A percentile compares a stretch with the other conserved stretches of the same genome.
These are phyloP conservation scores for Neocallimastix lanati DNA, from an alignment of 192 early-diverging fungal species.

Conservation along the genomic window DNA sequence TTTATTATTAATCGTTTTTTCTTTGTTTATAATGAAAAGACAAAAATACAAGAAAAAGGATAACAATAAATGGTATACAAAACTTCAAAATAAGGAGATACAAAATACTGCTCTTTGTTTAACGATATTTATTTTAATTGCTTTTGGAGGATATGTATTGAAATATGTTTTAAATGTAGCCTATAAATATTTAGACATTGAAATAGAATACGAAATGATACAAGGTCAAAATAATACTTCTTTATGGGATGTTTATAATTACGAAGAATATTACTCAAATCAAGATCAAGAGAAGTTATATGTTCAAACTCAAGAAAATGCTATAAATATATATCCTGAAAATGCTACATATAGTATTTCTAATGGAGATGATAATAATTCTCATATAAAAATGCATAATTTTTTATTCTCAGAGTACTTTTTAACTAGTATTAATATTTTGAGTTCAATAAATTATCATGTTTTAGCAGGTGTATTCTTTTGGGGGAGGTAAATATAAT, in stretches of 20 bases:
- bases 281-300: not conserved
- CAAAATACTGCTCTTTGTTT: not conserved
- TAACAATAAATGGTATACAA: not conserved
- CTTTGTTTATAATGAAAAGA: not conserved
- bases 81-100: not conserved
- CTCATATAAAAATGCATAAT: not conserved
- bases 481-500: not conserved
- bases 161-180: not conserved
- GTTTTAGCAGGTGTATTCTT: not conserved
- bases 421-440: not conserved
- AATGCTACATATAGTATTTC: not conserved
- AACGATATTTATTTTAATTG: not conserved
- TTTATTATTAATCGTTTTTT: too few relatives aligned
- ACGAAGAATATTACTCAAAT: not conserved
- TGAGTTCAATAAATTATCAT: not conserved
- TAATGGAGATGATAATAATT: not conserved
- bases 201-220: not conserved
- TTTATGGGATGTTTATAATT: not conserved
- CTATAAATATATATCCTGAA: not conserved
- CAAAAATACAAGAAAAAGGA: not conserved
- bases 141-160: not conserved
- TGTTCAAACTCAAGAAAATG: not conserved
- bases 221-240: not conserved
- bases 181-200: not conserved
- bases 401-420: not conserved